Percentiles rank a stretch among this genome's conserved stretches.
Conservation (phyloP, 805 yeast genomes). For the Yarrowia yakushimensis region DNA sequence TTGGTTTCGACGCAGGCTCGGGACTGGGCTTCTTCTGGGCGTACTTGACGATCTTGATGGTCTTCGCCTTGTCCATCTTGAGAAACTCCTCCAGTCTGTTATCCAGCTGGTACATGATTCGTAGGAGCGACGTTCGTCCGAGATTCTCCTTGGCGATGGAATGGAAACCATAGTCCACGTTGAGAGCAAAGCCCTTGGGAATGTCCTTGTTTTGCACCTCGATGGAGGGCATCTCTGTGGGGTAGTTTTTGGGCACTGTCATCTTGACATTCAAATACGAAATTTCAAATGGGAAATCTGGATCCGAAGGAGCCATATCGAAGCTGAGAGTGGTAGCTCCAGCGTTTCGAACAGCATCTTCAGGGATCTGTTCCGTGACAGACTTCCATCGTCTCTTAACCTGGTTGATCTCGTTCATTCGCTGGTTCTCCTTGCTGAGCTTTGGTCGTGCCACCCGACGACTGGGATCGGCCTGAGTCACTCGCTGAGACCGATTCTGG, state of each 20-base stretch:
- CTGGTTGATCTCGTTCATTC: slow-evolving; percentile 27
- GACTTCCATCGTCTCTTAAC: slow-evolving; percentile 26
- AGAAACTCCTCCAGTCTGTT: slow-evolving; percentile 56
- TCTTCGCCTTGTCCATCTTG: slow-evolving; percentile 55
- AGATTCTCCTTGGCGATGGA: slow-evolving; percentile 42
- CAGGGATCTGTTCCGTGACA: slow-evolving; percentile 12
- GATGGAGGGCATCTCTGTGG: slow-evolving; percentile 49
- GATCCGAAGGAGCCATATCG: slow-evolving; percentile 53
- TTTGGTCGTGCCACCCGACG: slow-evolving; percentile 2
- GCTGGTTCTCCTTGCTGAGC: slow-evolving; percentile 13
- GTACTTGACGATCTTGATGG: slow-evolving; percentile 55
- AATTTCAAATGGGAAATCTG: slow-evolving; percentile 68
- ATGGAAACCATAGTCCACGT: slow-evolving; percentile 63
- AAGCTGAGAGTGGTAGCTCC: slow-evolving; percentile 22
- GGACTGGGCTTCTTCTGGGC: slow-evolving; percentile 8
- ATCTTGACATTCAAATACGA: slow-evolving; percentile 51
- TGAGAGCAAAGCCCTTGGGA: slow-evolving; percentile 63
- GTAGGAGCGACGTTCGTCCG: slow-evolving; percentile 45
- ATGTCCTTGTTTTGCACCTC: slow-evolving; percentile 62
- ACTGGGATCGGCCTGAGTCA: not conserved
- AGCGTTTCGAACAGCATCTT: not conserved
- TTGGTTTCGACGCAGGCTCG: not conserved
- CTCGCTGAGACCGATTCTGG: not conserved
- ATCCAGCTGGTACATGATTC: slow-evolving; percentile 55
- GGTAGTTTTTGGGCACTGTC: slow-evolving; percentile 55